Percentiles rank a stretch among this genome's conserved stretches.
Evolutionary conservation across 345 rosid species (phyloP).

Genomic region (Hevea brasiliensis): DNA sequence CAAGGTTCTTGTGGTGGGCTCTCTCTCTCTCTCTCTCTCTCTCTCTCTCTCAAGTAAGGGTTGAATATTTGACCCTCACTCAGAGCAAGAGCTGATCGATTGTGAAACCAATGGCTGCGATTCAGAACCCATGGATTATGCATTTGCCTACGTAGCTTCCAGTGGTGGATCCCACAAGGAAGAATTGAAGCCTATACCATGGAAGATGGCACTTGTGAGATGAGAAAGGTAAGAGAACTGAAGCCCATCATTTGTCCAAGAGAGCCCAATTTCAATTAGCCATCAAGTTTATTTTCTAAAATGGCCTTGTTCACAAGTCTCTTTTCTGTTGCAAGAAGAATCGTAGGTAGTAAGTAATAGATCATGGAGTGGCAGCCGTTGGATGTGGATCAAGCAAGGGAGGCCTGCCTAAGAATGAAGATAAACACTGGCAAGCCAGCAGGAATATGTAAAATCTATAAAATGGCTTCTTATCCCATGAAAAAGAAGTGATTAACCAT

Average conservation of each 20-base stretch:
- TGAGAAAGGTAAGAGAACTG: slow-evolving; percentile 15
- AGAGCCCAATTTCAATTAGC: too few species aligned
- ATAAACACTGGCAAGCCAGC: slow-evolving; percentile 29
- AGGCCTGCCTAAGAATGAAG: slow-evolving; percentile 31
- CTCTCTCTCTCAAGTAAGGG: too few species aligned
- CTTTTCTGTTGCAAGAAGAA: slow-evolving; percentile 14
- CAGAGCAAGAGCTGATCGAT: slow-evolving; percentile 36
- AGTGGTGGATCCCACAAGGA: slow-evolving; percentile 31
- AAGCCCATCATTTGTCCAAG: too few species aligned
- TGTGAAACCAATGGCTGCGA: slow-evolving; percentile 34
- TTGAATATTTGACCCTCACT: slow-evolving; percentile 22
- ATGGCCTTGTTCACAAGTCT: too few species aligned
- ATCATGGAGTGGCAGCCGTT: slow-evolving; percentile 37
- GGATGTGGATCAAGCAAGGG: slow-evolving; percentile 33
- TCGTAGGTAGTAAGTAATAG: slow-evolving; percentile 21
- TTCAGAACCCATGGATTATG: slow-evolving; percentile 36
- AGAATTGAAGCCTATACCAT: slow-evolving; percentile 34
- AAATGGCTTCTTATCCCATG: slow-evolving; percentile 37
- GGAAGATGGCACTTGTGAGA: slow-evolving; percentile 35
- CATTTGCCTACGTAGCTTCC: slow-evolving; percentile 25
- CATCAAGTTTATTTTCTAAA: too few species aligned
- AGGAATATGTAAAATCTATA: slow-evolving; percentile 30
- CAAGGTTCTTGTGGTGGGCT: slow-evolving; percentile 32
- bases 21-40: too few species aligned
- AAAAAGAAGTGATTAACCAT: slow-evolving; percentile 18